Evolutionary conservation across 257 asterid species (phyloP), one percentile per base, ranked within the genome.

Genomic region (Lantana camara): DNA sequence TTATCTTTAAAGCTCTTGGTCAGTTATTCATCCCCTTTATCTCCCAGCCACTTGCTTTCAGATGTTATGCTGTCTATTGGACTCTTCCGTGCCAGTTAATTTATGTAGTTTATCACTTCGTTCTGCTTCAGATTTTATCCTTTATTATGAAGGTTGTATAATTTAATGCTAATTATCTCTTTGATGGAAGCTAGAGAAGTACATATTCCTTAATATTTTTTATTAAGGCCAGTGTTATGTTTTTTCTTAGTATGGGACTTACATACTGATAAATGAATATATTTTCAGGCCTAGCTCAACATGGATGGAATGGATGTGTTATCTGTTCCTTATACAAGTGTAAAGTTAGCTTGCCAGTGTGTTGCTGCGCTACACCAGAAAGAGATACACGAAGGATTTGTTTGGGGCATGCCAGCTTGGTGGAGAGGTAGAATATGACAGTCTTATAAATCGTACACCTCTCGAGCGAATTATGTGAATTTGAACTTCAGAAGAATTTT

Each of bases 321-420:
- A 55, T 81, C 95, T 59, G 82, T 88, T 53, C 84, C 88, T 59
- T 90, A 55, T 69, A 78, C 91, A 27, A 90, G 99, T 69, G 95
- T 94, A 15, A 90, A 82, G 78, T 90, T 97, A 63, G 99, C 99
- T 64, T 86, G 86, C 66, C 74, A 72, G 57, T 88, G 96, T 81
- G 97, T 94, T 70, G 95, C 91, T 40, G 75, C 85, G 20, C 71
- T 94, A 71, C 99, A 94, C 82, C 89, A 86, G 71, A 88, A 83
- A 78, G 82, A 76, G 85, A 75, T 94, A 49, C 78, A 76, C 4
- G 96, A 95, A 37, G 80, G 78, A 60, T 69, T 69, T 61, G 84
- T 94, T 65, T 94, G 99, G n/a, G 99, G 99, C 95, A 50, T 95
- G 97, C 27, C 99, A 94, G 70, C 95, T 86, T 76, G 99, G 99